Evolutionary conservation across 1,284 basidiomycete species (phyloP), one percentile per base, ranked within the genome.

Genomic region (Marasmius tenuissimus): DNA sequence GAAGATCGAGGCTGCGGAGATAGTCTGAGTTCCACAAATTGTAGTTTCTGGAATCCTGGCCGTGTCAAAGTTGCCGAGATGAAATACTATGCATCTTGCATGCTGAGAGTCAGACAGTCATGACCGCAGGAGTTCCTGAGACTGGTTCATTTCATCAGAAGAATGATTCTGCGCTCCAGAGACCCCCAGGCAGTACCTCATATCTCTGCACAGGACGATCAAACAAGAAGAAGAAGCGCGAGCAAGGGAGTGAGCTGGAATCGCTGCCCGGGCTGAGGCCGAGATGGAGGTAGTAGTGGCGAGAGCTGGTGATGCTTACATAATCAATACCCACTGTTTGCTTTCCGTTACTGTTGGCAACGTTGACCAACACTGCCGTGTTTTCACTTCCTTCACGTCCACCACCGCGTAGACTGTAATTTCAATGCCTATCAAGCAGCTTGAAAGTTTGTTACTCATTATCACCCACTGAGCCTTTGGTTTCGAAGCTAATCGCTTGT

Each of bases 381-480:
- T 47, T 47, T 47, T 27, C 27, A 35, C 38, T 57, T 65, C 34
- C 39, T 53, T 50, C 47, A 34, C 57, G 50, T 61, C 47, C 53
- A 60, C 58, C 49, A 18, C 57, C 38, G 34, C n/a, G 49, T 22
- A 33, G 39, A 52, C 47, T 49, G 16, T 42, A 51, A 22, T 39
- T 59, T 52, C 57, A 70, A 80, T 80, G 78, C 76, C 78, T 69
- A 76, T 80, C 63, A 80, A 80, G 61, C 76, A 79, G 62, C 74
- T 80, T 62, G 75, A 78, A 71, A 75, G 75, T 77, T 63, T 69
- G 34, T 56, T 50, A 10, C 16, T 42, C 51, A 51, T n/a, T n/a
- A 11, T 27, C 14, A 14, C 39, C 47, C 12, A 4, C 38, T 49
- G 12, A 39, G 35, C 39, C 33, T 27, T 50, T 35, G 38, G 8